Evolutionary conservation across 2,329 filamentous ascomycete genomes (phyloP), one percentile per base, ranked within the genome.

Genomic region (Phialophora expanda): DNA sequence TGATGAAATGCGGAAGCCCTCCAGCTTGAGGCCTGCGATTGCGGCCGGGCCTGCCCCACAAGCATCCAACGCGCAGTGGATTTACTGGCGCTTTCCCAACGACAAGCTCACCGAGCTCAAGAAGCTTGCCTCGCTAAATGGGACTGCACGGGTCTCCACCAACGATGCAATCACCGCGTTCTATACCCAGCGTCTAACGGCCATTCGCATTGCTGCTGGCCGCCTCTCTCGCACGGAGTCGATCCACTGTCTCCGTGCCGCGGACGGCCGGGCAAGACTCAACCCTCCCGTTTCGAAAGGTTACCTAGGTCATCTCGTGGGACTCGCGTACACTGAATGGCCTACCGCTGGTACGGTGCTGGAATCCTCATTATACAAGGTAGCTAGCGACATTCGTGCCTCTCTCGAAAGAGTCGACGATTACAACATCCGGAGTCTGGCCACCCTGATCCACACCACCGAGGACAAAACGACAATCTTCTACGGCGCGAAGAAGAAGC

Each of bases 101-200:
- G 62, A 58, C 55, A 64, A 60, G 22, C 22, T 60, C 28, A n/a
- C 24, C 14, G 32, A 64, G 32, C 62, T 64, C 30, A 64, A 60
- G 22, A 59, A 28, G 8, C 62, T 64, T 17, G 56, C 55, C 44
- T 30, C 38, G 41, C 41, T 17, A 12, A 17, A 26, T 14, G 24
- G 22, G 30, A 48, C 38, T 4, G 24, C 11, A 38, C 20, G n/a
- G 6, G 46, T 54, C n/a, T 64, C 62, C 6, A 64, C 56, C 5
- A 64, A 64, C 34, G 62, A 64, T 46, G 48, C 62, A 8, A 38
- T 64, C 30, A 59, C 41, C 30, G 55, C 55, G 12, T 60, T 59
- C 22, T 59, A 38, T 14, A 28, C 56, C 24, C 61, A 64, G 28
- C 53, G 54, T 14, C 54, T 51, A 4, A 64, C 61, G n/a, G 55